Evolutionary conservation across 805 yeast species (phyloP).

Genomic region (Starmerella bombi): DNA sequence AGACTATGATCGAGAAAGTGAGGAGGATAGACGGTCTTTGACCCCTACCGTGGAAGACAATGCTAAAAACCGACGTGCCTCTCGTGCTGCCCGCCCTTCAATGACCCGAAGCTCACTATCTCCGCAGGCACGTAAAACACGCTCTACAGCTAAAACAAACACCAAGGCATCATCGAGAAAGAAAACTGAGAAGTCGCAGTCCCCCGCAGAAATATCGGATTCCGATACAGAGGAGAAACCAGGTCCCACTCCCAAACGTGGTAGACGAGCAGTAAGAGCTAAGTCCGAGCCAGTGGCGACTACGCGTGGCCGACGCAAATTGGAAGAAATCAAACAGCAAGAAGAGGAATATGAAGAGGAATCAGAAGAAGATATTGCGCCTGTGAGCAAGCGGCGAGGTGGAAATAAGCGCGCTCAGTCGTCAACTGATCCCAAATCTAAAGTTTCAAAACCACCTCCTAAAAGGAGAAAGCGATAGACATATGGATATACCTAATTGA

Average conservation of each 20-base stretch:
- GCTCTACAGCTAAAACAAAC: neutral
- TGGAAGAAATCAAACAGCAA: too few species aligned
- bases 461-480: too few species aligned
- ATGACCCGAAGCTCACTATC: slow-evolving; percentile 8
- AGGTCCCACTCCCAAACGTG: neutral
- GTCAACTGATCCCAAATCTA: too few species aligned
- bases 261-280: neutral
- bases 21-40: too few species aligned
- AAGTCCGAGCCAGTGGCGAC: neutral
- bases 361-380: neutral
- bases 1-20: too few species aligned
- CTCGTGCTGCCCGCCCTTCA: slow-evolving; percentile 8
- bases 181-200: too few species aligned
- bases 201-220: slow-evolving; percentile 3
- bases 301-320: too few species aligned
- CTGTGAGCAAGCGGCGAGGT: neutral
- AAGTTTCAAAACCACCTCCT: too few species aligned
- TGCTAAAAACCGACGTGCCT: too few species aligned
- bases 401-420: too few species aligned
- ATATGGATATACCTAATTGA: too few species aligned
- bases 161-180: neutral
- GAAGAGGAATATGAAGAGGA: neutral
- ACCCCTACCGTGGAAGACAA: too few species aligned
- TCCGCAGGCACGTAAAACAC: neutral
- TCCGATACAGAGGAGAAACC: slow-evolving; percentile 1